phyloP scores from a whole-genome alignment of 176 grass and related monocot genomes.

The Musa beccarii region DNA sequence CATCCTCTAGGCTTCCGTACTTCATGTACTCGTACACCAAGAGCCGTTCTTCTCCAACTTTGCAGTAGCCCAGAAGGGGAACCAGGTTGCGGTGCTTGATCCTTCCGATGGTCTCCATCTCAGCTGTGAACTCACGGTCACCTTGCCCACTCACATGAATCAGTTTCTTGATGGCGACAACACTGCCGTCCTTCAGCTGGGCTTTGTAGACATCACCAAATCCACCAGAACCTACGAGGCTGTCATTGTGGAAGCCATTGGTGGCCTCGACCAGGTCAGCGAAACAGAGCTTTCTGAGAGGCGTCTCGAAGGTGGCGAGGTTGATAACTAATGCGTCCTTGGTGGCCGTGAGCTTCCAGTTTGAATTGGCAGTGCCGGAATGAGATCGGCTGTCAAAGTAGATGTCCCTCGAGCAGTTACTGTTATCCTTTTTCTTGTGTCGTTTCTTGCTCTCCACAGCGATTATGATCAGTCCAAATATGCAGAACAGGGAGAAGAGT shows the following conservation, averaged over 20 bases:
- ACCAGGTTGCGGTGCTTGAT: conserved; percentile 31
- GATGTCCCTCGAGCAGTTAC: conserved; percentile 1
- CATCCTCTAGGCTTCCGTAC: conserved; percentile 24
- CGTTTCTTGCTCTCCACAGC: conserved; percentile 19
- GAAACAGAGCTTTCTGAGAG: conserved; percentile 16
- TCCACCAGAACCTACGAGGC: conserved; percentile 18
- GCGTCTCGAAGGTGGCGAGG: conserved; percentile 15
- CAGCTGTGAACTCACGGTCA: conserved; percentile 24
- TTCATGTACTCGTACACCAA: conserved; percentile 29
- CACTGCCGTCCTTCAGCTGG: conserved; percentile 20
- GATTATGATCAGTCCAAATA: conserved; percentile 16
- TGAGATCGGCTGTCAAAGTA: conserved; percentile 23
- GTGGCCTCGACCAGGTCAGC: conserved; percentile 21
- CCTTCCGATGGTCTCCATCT: conserved; percentile 31
- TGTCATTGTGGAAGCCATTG: conserved; percentile 23
- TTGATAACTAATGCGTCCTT: conserved; percentile 14
- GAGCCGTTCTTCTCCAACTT: conserved; percentile 20
- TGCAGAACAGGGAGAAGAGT: conserved; percentile 21
- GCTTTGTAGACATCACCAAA: conserved; percentile 26
- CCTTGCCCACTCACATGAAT: conserved; percentile 25
- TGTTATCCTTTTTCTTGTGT: conserved; percentile 1
- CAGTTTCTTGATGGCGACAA: conserved; percentile 28
- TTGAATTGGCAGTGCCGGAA: conserved; percentile 20
- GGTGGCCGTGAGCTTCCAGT: conserved; percentile 22
- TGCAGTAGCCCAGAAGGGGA: conserved; percentile 25